Percentiles rank a stretch among this genome's conserved stretches.
Evolutionary conservation across 2,329 filamentous ascomycete genomes (phyloP).

Genomic region (Neoarthrinium moseri): DNA sequence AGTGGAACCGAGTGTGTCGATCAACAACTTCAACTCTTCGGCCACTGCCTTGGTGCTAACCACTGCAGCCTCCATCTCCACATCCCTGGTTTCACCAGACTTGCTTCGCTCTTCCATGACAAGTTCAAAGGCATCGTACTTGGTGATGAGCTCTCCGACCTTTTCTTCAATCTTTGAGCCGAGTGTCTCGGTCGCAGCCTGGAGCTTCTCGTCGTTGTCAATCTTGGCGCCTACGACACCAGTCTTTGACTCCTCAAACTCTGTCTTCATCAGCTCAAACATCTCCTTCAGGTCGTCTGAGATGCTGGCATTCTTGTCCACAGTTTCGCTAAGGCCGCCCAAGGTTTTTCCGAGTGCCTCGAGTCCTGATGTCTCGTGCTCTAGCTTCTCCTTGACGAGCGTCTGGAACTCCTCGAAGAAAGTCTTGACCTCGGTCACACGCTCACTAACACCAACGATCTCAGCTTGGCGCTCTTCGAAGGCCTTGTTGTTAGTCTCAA

Average conservation of each 20-base stretch:
- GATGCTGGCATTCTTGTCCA: conserved; percentile 55
- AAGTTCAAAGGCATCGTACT: conserved; percentile 83
- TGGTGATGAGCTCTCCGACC: conserved; percentile 75
- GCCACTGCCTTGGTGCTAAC: conserved; percentile 74
- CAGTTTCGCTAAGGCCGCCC: conserved; percentile 63
- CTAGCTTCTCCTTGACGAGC: conserved; percentile 73
- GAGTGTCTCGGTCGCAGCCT: conserved; percentile 54
- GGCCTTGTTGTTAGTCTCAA: conserved; percentile 72
- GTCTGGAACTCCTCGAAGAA: conserved; percentile 78
- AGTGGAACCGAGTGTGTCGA: conserved; percentile 79
- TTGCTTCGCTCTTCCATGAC: conserved; percentile 72
- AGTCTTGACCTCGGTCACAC: conserved; percentile 74
- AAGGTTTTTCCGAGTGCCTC: conserved; percentile 72
- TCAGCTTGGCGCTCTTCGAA: conserved; percentile 84
- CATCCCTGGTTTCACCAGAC: conserved; percentile 70
- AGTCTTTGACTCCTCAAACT: conserved; percentile 84
- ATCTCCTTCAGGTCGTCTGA: conserved; percentile 68
- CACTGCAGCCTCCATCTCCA: conserved; percentile 71
- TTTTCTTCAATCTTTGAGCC: conserved; percentile 60
- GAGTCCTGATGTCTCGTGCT: conserved; percentile 70
- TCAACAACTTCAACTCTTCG: conserved; percentile 82
- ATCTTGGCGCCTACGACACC: conserved; percentile 78
- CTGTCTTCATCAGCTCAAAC: conserved; percentile 72
- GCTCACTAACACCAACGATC: conserved; percentile 73
- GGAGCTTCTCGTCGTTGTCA: conserved; percentile 79